phyloP scores from a whole-genome alignment of 2,329 filamentous ascomycete genomes.

The Moelleriella libera region DNA sequence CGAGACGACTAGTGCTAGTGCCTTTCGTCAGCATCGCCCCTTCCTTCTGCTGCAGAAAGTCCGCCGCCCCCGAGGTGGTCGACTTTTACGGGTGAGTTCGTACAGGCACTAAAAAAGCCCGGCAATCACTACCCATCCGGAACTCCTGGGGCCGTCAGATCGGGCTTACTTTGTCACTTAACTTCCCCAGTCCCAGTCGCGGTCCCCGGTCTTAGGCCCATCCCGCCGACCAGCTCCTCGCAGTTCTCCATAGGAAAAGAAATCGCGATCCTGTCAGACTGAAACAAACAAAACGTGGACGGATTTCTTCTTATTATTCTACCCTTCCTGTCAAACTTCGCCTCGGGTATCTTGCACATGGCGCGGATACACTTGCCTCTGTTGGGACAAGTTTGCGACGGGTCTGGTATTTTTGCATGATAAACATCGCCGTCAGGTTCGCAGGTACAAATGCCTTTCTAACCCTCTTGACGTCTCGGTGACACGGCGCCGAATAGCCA shows the following conservation, averaged over 20 bases:
- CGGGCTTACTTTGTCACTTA: not conserved
- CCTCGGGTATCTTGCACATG: not conserved
- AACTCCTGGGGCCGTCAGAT: not conserved
- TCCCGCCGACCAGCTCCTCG: no score
- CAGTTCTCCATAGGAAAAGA: no score
- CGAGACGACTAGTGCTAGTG: not conserved
- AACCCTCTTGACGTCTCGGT: not conserved
- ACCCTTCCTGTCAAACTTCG: not conserved
- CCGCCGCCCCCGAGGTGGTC: not conserved
- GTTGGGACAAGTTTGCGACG: not conserved
- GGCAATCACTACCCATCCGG: not conserved
- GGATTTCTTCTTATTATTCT: not conserved
- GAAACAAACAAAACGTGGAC: not conserved
- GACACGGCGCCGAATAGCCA: not conserved
- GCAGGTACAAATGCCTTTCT: not conserved
- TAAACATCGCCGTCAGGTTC: not conserved
- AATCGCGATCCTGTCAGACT: not conserved
- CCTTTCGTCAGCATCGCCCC: not conserved
- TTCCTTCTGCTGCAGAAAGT: not conserved
- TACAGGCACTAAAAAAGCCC: not conserved
- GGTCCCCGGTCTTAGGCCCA: no score
- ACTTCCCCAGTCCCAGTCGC: not conserved
- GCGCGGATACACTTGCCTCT: not conserved
- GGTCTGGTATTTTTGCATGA: not conserved
- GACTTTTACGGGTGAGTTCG: not conserved